phyloP scores from a whole-genome alignment of 1,139 yeast species.

The Ogataea hybrid region DNA sequence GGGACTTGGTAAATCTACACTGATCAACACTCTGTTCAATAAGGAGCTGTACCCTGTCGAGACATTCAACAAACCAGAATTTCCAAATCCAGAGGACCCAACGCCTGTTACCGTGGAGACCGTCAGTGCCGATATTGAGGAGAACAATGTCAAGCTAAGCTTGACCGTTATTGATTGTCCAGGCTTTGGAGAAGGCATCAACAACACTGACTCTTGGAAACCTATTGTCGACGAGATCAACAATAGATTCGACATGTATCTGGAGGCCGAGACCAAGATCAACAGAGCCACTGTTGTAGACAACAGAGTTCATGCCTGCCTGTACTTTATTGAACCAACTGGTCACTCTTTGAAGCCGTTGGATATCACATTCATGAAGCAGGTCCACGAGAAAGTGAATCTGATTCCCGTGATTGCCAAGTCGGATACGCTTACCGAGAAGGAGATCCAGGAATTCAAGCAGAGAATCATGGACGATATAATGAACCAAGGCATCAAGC shows the following conservation, averaged over 20 bases:
- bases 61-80: constrained; percentile 27
- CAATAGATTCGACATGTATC: constrained; percentile 77
- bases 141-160: constrained; percentile 86
- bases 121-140: constrained; percentile 75
- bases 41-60: constrained; percentile 53
- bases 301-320: constrained; percentile 80
- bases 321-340: constrained; percentile 94
- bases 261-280: constrained; percentile 87
- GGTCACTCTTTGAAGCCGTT: constrained; percentile 90
- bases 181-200: constrained; percentile 91
- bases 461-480: constrained; percentile 74
- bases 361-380: constrained; percentile 87
- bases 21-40: constrained; percentile 89
- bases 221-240: constrained; percentile 92
- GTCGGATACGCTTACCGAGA: constrained; percentile 89
- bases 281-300: constrained; percentile 72
- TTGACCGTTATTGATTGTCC: constrained; percentile 88
- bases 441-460: constrained; percentile 77
- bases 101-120: constrained; percentile 63
- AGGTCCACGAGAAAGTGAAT: constrained; percentile 88
- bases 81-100: constrained; percentile 33
- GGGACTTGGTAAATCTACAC: constrained; percentile 92
- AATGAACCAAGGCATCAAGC: constrained; percentile 67
- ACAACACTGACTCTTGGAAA: constrained; percentile 87
- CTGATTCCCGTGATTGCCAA: constrained; percentile 94